Base-by-base conservation (phyloP, 129 eudicot genomes). In the Flaveria trinervia region DNA sequence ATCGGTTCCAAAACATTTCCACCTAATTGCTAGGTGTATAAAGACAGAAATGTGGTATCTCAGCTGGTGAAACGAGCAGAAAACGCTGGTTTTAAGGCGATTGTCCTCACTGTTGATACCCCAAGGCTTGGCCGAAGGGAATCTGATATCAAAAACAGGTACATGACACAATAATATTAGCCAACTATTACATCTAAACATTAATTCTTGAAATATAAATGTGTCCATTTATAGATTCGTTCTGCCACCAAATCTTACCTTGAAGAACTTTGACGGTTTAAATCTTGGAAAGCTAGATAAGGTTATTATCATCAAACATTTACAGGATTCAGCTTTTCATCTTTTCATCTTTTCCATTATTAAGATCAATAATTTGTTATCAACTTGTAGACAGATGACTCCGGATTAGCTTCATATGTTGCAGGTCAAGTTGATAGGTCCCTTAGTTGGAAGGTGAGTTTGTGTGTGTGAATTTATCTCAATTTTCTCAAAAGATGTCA, bases 71-170 rank as follows among this genome's bases (percentile, higher is more conserved):
- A 83, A 74, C 80, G 97, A 76, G 98, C 98, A 5, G 93, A 94
- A 84, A 94, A 77, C 61, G 98, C 98, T 67, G 98, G 98, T 62
- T 94, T 87, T 70, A 87, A 94, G 88, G 98, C 98, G 20, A 91
- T 94, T 70, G 97, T 83, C 59, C 96, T 94, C 68, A 94, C 98
- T 7, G 97, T 91, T 39, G 98, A 94, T 82, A 91, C 98, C 66
- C 97, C 97, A 56, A 85, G 97, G 77, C 88, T 94, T 46, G 98
- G 97, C 12, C 86, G 98, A 77, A 86, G 98, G 81, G 98, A 94
- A 78, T 89, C 96, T 73, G 98, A 94, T 79, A 91, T 94, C 48
- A 94, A 94, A 69, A 94, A 94, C 92, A 91, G 98, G 98, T 89
- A 44, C 66, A 71, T n/a, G 71, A 0, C 43, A 72, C 16, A 52